phyloP scores from a whole-genome alignment of 2,329 filamentous ascomycete genomes.

The Eutypella sp. region DNA sequence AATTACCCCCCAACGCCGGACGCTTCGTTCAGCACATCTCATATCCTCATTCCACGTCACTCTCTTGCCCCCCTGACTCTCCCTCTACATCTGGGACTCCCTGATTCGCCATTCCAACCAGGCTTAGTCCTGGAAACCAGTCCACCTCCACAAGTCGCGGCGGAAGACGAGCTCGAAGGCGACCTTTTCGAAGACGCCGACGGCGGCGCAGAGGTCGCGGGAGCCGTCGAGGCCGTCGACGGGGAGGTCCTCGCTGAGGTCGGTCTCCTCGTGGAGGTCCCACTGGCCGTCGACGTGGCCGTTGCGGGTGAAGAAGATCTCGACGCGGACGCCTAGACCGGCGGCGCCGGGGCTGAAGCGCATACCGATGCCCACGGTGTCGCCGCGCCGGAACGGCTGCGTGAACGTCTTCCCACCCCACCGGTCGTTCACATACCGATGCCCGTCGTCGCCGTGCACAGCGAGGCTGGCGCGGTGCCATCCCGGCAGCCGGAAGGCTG shows the following conservation, averaged over 20 bases:
- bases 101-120: too few species aligned
- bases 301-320: slow-evolving; percentile 67
- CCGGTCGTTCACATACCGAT: slow-evolving; percentile 69
- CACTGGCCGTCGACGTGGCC: slow-evolving; percentile 57
- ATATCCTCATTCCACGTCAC: too few species aligned
- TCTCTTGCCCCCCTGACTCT: too few species aligned
- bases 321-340: slow-evolving; percentile 39
- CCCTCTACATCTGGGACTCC: too few species aligned
- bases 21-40: too few species aligned
- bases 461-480: slow-evolving; percentile 73
- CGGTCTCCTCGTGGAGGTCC: slow-evolving; percentile 71
- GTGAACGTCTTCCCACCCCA: slow-evolving; percentile 70
- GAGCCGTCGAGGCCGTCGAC: slow-evolving; percentile 65
- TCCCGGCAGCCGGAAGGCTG: slow-evolving; percentile 70
- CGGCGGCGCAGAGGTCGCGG: slow-evolving; percentile 64
- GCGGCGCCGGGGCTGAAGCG: slow-evolving; percentile 39
- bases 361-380: slow-evolving; percentile 70
- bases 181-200: slow-evolving; percentile 66
- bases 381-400: slow-evolving; percentile 54
- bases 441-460: slow-evolving; percentile 77
- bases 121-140: slow-evolving; percentile 16
- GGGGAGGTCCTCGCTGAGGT: slow-evolving; percentile 55
- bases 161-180: slow-evolving; percentile 64
- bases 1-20: too few species aligned
- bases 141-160: slow-evolving; percentile 53